These are phyloP conservation scores for Lactarius psammicola DNA, from an alignment of 768 basidiomycete genomes.

Conservation along the genomic window DNA sequence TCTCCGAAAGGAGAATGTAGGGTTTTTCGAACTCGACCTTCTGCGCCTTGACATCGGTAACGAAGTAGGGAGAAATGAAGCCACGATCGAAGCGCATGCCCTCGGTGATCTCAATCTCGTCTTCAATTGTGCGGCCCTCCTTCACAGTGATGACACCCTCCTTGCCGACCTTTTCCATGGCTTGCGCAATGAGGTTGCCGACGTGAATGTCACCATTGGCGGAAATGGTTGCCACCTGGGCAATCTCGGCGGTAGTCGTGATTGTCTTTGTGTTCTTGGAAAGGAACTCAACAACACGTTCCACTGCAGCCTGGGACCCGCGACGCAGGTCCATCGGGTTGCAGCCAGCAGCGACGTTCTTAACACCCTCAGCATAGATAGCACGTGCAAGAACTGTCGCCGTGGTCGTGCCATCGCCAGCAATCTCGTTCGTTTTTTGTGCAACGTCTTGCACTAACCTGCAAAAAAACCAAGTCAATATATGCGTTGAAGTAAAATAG, in stretches of 20 bases:
- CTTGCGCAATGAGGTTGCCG: slow-evolving; percentile 93
- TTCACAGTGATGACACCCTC: slow-evolving; percentile 99
- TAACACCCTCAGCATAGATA: slow-evolving; percentile 98
- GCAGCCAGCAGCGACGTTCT: slow-evolving; percentile 98
- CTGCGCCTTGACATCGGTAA: slow-evolving; percentile 96
- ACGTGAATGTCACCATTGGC: slow-evolving; percentile 81
- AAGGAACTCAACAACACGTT: slow-evolving; percentile 86
- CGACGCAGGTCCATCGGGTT: slow-evolving; percentile 99
- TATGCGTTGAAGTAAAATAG: neutral
- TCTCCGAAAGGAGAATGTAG: slow-evolving; percentile 88
- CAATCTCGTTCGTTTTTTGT: slow-evolving; percentile 93
- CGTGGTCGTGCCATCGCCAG: slow-evolving; percentile 97
- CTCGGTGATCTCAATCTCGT: slow-evolving; percentile 99
- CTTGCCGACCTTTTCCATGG: slow-evolving; percentile 99
- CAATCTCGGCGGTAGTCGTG: slow-evolving; percentile 96
- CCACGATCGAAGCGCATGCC: slow-evolving; percentile 99
- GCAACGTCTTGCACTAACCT: slow-evolving; percentile 96
- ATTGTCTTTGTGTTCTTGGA: slow-evolving; percentile 87
- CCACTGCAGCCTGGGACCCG: slow-evolving; percentile 96
- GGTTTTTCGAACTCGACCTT: slow-evolving; percentile 98
- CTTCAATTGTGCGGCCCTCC: slow-evolving; percentile 96
- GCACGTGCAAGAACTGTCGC: slow-evolving; percentile 96
- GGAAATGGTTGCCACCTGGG: slow-evolving; percentile 87
- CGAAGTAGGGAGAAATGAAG: slow-evolving; percentile 96
- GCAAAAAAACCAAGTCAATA: slow-evolving; percentile 20